Conservation (phyloP, 176 grass and related monocot species). For the Lolium multiflorum region DNA sequence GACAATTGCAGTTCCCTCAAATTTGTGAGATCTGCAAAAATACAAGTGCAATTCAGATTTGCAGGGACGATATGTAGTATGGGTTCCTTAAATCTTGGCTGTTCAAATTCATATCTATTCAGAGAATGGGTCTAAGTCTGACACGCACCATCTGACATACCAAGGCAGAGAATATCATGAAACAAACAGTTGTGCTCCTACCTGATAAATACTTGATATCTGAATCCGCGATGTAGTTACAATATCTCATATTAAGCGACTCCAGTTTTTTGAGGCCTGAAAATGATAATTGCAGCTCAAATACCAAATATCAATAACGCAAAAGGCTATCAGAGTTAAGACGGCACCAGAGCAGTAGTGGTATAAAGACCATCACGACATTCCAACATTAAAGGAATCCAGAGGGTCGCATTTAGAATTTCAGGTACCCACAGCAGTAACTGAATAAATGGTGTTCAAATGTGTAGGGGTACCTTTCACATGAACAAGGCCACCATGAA, state of each 20-base stretch:
- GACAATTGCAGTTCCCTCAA: constrained; percentile 85
- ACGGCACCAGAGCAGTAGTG: neutral
- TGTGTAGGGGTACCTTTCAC: constrained; percentile 66
- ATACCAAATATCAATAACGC: constrained; percentile 24
- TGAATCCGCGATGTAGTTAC: constrained; percentile 75
- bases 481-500: constrained; percentile 85
- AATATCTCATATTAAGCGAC: constrained; percentile 87
- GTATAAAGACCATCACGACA: neutral
- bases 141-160: neutral
- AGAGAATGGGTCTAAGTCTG: neutral
- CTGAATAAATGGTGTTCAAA: neutral
- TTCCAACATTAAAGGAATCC: neutral
- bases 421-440: constrained; percentile 4
- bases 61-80: constrained; percentile 11
- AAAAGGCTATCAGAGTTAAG: neutral
- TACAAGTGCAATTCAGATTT: constrained; percentile 14
- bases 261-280: constrained; percentile 81
- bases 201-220: constrained; percentile 88
- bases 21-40: constrained; percentile 75
- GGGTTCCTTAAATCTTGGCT: neutral
- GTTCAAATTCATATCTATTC: constrained; percentile 32
- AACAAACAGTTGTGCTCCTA: constrained; percentile 33
- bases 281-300: constrained; percentile 5
- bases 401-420: neutral
- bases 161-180: neutral